phyloP scores from a whole-genome alignment of 179 eudicot species.

The Silene vulgaris region DNA sequence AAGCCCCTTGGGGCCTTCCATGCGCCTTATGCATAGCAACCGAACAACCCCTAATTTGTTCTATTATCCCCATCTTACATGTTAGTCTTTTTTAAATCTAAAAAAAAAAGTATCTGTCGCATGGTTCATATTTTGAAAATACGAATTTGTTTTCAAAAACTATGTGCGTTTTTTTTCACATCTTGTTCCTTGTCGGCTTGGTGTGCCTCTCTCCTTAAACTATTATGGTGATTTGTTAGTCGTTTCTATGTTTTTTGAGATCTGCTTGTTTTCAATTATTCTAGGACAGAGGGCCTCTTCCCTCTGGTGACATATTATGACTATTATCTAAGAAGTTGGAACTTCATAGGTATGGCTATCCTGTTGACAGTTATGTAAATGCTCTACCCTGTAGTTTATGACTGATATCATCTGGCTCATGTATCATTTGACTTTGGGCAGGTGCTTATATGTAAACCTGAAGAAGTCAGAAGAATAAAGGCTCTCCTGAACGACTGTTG shows the following conservation, averaged over 20 bases:
- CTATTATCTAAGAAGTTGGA: background rate
- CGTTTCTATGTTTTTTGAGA: constrained; percentile 5
- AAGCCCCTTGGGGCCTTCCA: too few species aligned
- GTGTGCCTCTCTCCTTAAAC: too few species aligned
- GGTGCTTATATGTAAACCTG: constrained; percentile 89
- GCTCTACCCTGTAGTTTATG: constrained; percentile 6
- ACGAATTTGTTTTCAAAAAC: too few species aligned
- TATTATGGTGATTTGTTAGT: too few species aligned
- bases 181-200: too few species aligned
- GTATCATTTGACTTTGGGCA: constrained; percentile 30
- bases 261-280: background rate
- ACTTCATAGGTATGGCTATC: background rate
- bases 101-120: too few species aligned
- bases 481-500: constrained; percentile 80
- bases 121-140: too few species aligned
- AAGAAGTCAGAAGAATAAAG: constrained; percentile 67
- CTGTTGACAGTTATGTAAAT: background rate
- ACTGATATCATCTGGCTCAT: constrained; percentile 1
- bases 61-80: too few species aligned
- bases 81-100: too few species aligned
- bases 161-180: too few species aligned
- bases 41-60: too few species aligned
- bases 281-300: background rate
- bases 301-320: background rate
- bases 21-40: too few species aligned